phyloP scores from a whole-genome alignment of 805 yeast genomes.

The Metschnikowia cerradonensis region DNA sequence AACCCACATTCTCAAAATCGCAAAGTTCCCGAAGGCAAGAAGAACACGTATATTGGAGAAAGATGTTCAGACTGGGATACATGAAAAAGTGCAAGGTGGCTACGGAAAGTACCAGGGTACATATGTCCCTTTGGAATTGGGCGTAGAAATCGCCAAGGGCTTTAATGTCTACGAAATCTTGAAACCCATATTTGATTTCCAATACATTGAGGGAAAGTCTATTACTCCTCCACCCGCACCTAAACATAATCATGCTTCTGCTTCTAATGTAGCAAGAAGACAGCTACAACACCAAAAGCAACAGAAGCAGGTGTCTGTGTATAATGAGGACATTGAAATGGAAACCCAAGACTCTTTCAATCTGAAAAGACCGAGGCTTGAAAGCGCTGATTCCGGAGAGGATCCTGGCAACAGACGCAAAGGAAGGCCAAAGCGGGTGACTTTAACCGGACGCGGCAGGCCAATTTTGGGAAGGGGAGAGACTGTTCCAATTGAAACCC shows the following conservation, averaged over 20 bases:
- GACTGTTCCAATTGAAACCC: conserved; percentile 29
- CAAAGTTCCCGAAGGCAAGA: conserved; percentile 61
- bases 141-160: conserved; percentile 35
- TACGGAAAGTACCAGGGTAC: conserved; percentile 65
- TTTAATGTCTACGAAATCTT: conserved; percentile 51
- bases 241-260: conserved; percentile 44
- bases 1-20: conserved; percentile 65
- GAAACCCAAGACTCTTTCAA: not conserved
- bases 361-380: not conserved
- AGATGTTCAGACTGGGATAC: conserved; percentile 59
- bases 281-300: conserved; percentile 16
- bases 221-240: conserved; percentile 48
- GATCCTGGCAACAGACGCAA: not conserved
- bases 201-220: conserved; percentile 39
- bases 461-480: conserved; percentile 29
- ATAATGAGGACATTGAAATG: conserved; percentile 1
- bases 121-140: conserved; percentile 41
- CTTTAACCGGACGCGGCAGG: conserved; percentile 18
- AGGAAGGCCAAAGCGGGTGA: conserved; percentile 36
- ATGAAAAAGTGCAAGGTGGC: conserved; percentile 71
- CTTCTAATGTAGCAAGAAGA: conserved; percentile 37
- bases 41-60: conserved; percentile 61
- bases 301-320: conserved; percentile 7
- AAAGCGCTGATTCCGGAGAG: not conserved
- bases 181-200: conserved; percentile 62